Conservation (phyloP, 306 rosid genomes). For the Purshia tridentata region DNA sequence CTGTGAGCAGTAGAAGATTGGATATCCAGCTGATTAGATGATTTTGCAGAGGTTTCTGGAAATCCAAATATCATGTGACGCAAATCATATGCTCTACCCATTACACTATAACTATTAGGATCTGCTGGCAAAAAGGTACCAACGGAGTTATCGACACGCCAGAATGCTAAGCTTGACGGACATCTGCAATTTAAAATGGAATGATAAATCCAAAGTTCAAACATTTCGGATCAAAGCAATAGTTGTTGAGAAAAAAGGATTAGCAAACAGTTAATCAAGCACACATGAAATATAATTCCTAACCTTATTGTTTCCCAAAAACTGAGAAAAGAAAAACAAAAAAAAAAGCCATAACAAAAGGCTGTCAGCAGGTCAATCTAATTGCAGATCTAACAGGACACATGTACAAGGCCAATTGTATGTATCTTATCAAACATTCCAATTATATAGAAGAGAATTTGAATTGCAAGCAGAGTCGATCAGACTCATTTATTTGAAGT, state of each 20-base stretch:
- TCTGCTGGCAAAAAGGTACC: slow-evolving; percentile 93
- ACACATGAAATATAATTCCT: neutral
- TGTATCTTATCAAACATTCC: no score
- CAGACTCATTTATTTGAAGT: neutral
- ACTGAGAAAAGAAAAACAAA: neutral
- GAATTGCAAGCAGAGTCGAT: neutral
- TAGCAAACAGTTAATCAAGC: neutral
- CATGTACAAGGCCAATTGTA: neutral
- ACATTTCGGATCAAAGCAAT: neutral
- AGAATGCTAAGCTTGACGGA: slow-evolving; percentile 56
- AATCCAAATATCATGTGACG: slow-evolving; percentile 68
- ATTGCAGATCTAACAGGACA: neutral
- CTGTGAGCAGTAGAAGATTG: slow-evolving; percentile 37
- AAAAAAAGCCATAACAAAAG: neutral
- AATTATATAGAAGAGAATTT: neutral
- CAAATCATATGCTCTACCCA: slow-evolving; percentile 69
- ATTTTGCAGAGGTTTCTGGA: slow-evolving; percentile 44
- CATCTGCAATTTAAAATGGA: slow-evolving; percentile 47
- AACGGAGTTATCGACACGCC: slow-evolving; percentile 89
- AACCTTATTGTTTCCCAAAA: neutral
- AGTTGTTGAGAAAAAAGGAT: neutral
- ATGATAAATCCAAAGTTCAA: neutral
- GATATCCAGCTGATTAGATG: slow-evolving; percentile 36
- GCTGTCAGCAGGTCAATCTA: neutral
- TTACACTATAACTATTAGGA: slow-evolving; percentile 45